Evolutionary conservation across 495 filamentous ascomycete genomes (phyloP).

Genomic region (Mycothermus thermophilus): DNA sequence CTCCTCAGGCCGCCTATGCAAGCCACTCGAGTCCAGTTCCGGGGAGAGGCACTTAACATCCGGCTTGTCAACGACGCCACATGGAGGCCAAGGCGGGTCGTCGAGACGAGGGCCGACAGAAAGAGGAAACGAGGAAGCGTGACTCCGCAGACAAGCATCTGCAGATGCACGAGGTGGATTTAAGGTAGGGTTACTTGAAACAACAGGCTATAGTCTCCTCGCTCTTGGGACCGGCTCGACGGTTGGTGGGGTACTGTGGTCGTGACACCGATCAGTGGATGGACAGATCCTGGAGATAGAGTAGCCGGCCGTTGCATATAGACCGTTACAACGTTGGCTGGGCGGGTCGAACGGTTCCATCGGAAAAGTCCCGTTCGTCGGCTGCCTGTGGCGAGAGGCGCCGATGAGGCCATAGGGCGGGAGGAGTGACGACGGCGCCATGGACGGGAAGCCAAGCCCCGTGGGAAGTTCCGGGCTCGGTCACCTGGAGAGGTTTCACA

Average conservation of each 20-base stretch:
- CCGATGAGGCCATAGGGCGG: too few species aligned
- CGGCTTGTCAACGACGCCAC: not conserved
- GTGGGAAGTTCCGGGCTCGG: too few species aligned
- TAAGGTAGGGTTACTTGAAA: slow-evolving; percentile 7
- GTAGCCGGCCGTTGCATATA: not conserved
- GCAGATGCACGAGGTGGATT: not conserved
- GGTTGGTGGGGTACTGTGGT: too few species aligned
- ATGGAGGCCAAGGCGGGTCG: slow-evolving; percentile 6
- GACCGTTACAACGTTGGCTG: not conserved
- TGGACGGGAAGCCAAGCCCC: too few species aligned
- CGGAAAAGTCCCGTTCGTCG: not conserved
- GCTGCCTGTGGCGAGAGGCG: too few species aligned
- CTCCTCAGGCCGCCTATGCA: not conserved
- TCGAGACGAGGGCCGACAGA: not conserved
- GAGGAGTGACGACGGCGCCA: too few species aligned
- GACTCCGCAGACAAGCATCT: not conserved
- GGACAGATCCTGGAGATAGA: not conserved
- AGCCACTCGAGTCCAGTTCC: not conserved
- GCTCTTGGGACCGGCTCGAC: not conserved
- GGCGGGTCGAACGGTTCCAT: not conserved
- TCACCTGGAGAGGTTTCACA: too few species aligned
- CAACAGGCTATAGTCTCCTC: slow-evolving; percentile 5
- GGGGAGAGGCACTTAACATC: too few species aligned
- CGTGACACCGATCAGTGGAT: not conserved
- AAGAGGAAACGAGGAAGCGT: not conserved